A percentile compares a stretch with the other conserved stretches of the same genome.
Evolutionary conservation across 2,329 filamentous ascomycete genomes (phyloP).

Genomic region (Colletotrichum tropicicola): DNA sequence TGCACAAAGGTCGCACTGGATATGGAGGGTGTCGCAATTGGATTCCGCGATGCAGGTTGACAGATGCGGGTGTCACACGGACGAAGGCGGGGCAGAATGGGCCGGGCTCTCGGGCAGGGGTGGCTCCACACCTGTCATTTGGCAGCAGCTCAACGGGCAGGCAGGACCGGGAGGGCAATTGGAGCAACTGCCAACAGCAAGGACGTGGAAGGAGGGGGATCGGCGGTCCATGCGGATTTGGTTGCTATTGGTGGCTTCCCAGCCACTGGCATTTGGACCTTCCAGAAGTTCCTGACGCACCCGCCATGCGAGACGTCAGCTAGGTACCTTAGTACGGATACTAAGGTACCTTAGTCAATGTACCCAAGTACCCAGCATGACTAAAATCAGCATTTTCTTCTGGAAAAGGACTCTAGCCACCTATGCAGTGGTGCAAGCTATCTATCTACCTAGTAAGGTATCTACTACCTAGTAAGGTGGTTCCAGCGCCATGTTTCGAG

Average conservation of each 20-base stretch:
- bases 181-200: no score
- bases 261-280: constrained; percentile 4
- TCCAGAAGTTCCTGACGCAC: not conserved
- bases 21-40: not conserved
- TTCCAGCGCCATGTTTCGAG: constrained; percentile 4
- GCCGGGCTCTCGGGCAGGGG: not conserved
- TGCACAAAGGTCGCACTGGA: not conserved
- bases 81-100: constrained; percentile 7
- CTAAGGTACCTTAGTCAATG: no score
- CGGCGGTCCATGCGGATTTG: constrained; percentile 23
- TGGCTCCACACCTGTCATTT: not conserved
- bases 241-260: not conserved
- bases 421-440: no score
- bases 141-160: not conserved
- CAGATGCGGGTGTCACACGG: constrained; percentile 5
- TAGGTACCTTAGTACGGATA: not conserved
- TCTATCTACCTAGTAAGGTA: no score
- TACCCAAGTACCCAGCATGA: no score
- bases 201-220: constrained; percentile 19
- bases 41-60: not conserved
- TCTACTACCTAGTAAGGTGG: no score
- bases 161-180: not conserved
- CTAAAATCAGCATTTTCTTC: no score
- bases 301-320: not conserved
- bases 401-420: no score